Conservation (phyloP, 352 stramenopile species). For the Phytophthora litchii region DNA sequence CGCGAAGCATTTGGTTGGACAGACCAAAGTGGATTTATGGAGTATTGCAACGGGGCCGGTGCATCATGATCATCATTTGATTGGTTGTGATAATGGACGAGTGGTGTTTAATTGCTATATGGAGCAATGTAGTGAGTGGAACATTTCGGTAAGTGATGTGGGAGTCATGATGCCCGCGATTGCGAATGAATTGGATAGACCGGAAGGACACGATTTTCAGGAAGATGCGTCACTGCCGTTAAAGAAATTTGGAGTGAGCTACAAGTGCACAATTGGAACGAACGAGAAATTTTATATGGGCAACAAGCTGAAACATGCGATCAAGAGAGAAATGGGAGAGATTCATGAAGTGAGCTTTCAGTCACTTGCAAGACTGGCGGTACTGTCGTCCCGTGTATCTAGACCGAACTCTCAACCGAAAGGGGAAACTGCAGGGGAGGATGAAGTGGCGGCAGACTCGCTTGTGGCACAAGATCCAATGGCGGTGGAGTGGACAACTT, state of each 20-base stretch:
- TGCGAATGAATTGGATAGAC: slow-evolving; percentile 86
- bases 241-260: slow-evolving; percentile 90
- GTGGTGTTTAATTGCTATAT: slow-evolving; percentile 93
- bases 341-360: slow-evolving; percentile 90
- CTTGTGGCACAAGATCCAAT: slow-evolving; percentile 82
- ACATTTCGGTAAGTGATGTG: slow-evolving; percentile 88
- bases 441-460: slow-evolving; percentile 55
- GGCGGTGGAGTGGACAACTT: slow-evolving; percentile 69
- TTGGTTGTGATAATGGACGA: slow-evolving; percentile 85
- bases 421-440: slow-evolving; percentile 36
- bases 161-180: slow-evolving; percentile 91
- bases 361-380: slow-evolving; percentile 78
- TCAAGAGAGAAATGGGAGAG: slow-evolving; percentile 76
- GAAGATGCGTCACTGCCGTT: slow-evolving; percentile 87
- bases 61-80: slow-evolving; percentile 88
- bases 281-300: slow-evolving; percentile 89
- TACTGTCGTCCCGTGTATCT: slow-evolving; percentile 83
- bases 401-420: slow-evolving; percentile 68
- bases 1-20: slow-evolving; percentile 78
- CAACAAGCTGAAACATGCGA: slow-evolving; percentile 81
- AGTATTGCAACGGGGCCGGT: slow-evolving; percentile 85
- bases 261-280: slow-evolving; percentile 91
- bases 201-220: slow-evolving; percentile 90
- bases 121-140: slow-evolving; percentile 91
- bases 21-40: slow-evolving; percentile 79